phyloP scores from a whole-genome alignment of 805 yeast species.

The Ogataea kodamae region DNA sequence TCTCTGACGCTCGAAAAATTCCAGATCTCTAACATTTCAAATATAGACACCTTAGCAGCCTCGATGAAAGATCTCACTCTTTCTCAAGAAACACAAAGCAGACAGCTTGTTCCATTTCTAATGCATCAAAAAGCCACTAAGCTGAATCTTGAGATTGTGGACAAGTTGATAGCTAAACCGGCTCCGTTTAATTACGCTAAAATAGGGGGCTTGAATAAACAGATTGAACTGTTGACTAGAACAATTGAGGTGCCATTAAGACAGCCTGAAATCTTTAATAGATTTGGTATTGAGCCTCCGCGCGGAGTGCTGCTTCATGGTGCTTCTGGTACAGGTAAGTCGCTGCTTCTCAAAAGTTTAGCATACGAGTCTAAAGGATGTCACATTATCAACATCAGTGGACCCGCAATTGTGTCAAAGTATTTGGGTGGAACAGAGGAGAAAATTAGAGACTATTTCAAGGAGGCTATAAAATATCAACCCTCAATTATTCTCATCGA shows the following conservation, averaged over 20 bases:
- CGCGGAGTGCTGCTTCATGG: conserved; percentile 93
- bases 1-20: conserved; percentile 32
- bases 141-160: conserved; percentile 32
- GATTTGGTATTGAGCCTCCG: conserved; percentile 90
- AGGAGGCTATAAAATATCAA: conserved; percentile 80
- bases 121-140: conserved; percentile 28
- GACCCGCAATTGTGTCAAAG: conserved; percentile 89
- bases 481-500: conserved; percentile 89
- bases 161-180: conserved; percentile 39
- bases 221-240: conserved; percentile 56
- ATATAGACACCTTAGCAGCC: background rate
- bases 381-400: conserved; percentile 81
- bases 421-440: conserved; percentile 93
- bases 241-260: conserved; percentile 79
- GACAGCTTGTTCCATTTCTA: conserved; percentile 21
- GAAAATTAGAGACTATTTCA: conserved; percentile 73
- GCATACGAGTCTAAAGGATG: conserved; percentile 70
- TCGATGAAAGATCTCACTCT: conserved; percentile 5
- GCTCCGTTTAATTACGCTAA: conserved; percentile 36
- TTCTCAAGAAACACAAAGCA: background rate
- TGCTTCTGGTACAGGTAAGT: conserved; percentile 96
- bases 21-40: conserved; percentile 11
- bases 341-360: conserved; percentile 79
- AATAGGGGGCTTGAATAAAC: conserved; percentile 76
- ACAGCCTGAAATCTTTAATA: conserved; percentile 69